These are phyloP conservation scores for Nicotiana otophora DNA, from an alignment of 257 asterid genomes.

Conservation along the genomic window DNA sequence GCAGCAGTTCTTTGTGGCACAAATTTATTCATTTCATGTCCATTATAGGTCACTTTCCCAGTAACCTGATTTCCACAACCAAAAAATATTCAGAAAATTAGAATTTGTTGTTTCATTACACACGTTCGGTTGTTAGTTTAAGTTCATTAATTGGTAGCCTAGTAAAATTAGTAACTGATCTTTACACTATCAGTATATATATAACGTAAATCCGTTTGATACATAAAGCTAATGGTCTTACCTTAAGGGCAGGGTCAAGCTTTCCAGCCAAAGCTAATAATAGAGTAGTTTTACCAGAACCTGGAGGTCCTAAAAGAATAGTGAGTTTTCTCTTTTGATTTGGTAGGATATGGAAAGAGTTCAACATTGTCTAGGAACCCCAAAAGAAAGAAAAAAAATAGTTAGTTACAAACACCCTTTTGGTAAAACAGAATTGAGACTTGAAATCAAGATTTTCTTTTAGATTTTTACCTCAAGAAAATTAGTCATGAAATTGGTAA, in stretches of 20 bases:
- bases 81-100: too few relatives aligned
- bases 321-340: slow-evolving; percentile 47
- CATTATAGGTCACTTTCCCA: slow-evolving; percentile 37
- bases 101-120: too few relatives aligned
- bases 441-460: background rate
- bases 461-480: background rate
- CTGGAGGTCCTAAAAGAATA: slow-evolving; percentile 21
- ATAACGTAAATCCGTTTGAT: background rate
- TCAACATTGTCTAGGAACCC: background rate
- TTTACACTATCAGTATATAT: background rate
- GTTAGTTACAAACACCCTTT: background rate
- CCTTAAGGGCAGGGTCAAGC: slow-evolving; percentile 45
- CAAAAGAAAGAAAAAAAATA: background rate
- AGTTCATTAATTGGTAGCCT: too few relatives aligned
- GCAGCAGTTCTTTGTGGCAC: slow-evolving; percentile 59
- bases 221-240: background rate
- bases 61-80: background rate
- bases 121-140: too few relatives aligned
- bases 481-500: background rate
- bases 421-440: background rate
- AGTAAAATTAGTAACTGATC: too few relatives aligned
- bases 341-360: slow-evolving; percentile 34
- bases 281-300: slow-evolving; percentile 21
- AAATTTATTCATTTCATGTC: slow-evolving; percentile 47
- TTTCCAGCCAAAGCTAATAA: slow-evolving; percentile 66